Evolutionary conservation across 2,329 filamentous ascomycete genomes (phyloP), one percentile per base, ranked within the genome.

Genomic region (Aspergillus sp.): DNA sequence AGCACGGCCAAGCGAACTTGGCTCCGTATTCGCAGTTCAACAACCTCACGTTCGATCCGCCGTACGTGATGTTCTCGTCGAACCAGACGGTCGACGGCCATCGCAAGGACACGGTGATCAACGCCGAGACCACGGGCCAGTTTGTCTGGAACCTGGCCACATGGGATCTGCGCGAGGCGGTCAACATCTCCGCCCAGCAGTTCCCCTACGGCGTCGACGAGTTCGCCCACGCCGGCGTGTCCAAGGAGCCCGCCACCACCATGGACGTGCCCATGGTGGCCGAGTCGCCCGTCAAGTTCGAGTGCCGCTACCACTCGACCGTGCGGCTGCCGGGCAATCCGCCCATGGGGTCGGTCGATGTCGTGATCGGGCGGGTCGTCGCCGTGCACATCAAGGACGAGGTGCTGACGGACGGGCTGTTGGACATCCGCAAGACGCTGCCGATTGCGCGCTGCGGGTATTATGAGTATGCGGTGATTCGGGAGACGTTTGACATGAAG

Each of bases 21-120:
- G 83, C 82, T 0, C 83, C 83, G 0, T 86, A 82, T 68, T 78
- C 72, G 0, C 83, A 86, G 67, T 86, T 86, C 75, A 84, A 81
- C 66, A 85, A 85, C 58, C 75, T 86, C 0, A 84, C 80, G 29
- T 86, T 84, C 67, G 81, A 84, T 62, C 83, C 82, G 0, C 83
- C 83, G 0, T 84, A 83, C 61, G 78, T 86, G 23, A 82, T 86
- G 78, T 86, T 86, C 75, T 74, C 72, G 31, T 76, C 79, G 2
- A 85, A 86, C 67, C 80, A 84, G 63, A 81, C 78, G 0, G 68
- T 75, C 0, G 57, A 66, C 7, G 63, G 62, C 2, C 47, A 59
- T 0, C 77, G 78, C 52, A 86, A 86, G 63, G 81, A 86, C 67
- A 83, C 78, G 0, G 80, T 82, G 29, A 65, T 71, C 59, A 86